Percentiles rank a stretch among this genome's conserved stretches.
These are phyloP conservation scores for Aspergillus ustus DNA, from an alignment of 2,329 filamentous ascomycete genomes.

Conservation along the genomic window DNA sequence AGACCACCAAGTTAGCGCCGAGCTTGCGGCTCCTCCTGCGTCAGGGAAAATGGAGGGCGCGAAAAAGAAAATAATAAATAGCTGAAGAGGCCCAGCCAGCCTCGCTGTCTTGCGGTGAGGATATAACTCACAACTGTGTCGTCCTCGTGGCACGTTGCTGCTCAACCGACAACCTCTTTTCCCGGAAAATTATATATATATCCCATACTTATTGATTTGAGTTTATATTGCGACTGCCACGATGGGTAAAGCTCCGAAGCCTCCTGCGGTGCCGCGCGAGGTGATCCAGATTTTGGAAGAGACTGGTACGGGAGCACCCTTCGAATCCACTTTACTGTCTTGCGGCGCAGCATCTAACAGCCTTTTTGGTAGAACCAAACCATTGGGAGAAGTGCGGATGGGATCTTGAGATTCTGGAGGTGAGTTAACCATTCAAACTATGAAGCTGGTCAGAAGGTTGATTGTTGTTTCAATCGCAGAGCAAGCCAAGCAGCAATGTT, in stretches of 20 bases:
- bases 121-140: background rate
- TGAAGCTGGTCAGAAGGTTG: background rate
- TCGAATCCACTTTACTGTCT: background rate
- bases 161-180: background rate
- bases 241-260: background rate
- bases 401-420: background rate
- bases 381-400: background rate
- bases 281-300: constrained; percentile 3
- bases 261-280: background rate
- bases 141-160: background rate
- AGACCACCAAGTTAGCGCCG: background rate
- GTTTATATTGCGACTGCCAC: background rate
- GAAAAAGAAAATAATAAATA: background rate
- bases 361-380: background rate
- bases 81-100: background rate
- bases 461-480: background rate
- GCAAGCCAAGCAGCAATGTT: background rate
- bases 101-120: background rate
- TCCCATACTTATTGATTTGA: background rate
- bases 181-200: background rate
- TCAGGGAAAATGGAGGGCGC: background rate
- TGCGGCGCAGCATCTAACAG: background rate
- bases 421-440: background rate
- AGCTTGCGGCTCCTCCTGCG: background rate
- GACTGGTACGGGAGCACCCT: background rate